Conservation (phyloP, 176 grass and related monocot species). For the Elaeis guineensis region DNA sequence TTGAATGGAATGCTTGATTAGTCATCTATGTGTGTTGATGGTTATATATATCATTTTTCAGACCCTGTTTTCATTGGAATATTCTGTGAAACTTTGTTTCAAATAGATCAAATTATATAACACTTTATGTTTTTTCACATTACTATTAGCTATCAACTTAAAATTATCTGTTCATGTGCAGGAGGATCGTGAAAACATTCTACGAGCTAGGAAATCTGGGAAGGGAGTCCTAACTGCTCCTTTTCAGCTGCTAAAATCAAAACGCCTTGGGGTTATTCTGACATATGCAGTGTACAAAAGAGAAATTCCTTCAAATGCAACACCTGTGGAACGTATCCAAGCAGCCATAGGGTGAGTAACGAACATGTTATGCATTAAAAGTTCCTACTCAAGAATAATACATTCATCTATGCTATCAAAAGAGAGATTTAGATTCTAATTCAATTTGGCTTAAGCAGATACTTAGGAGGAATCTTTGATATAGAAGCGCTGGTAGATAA, state of each 20-base stretch:
- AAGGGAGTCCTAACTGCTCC: slow-evolving; percentile 95
- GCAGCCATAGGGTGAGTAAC: slow-evolving; percentile 71
- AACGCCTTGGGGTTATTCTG: slow-evolving; percentile 81
- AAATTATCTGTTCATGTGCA: slow-evolving; percentile 22
- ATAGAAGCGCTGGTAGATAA: slow-evolving; percentile 89
- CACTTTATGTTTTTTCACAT: background rate
- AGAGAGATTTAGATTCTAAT: background rate
- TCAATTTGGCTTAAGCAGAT: slow-evolving; percentile 34
- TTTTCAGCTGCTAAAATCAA: slow-evolving; percentile 72
- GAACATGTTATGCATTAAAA: slow-evolving; percentile 1
- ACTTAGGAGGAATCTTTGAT: slow-evolving; percentile 97
- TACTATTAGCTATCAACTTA: background rate
- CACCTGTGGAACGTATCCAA: slow-evolving; percentile 48
- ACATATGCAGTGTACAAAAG: slow-evolving; percentile 87
- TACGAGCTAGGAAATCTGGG: slow-evolving; percentile 68
- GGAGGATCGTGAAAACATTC: slow-evolving; percentile 88
- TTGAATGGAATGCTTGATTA: no score
- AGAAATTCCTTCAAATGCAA: slow-evolving; percentile 64
- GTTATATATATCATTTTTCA: no score
- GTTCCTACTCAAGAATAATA: no score
- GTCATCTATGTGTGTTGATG: no score
- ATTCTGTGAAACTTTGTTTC: no score
- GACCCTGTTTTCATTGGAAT: no score
- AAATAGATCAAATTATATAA: no score
- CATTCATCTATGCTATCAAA: no score